Evolutionary conservation across 164 flowering plant genomes (phyloP), one percentile per base, ranked within the genome.

Genomic region (Magnolia kwangsiensis): DNA sequence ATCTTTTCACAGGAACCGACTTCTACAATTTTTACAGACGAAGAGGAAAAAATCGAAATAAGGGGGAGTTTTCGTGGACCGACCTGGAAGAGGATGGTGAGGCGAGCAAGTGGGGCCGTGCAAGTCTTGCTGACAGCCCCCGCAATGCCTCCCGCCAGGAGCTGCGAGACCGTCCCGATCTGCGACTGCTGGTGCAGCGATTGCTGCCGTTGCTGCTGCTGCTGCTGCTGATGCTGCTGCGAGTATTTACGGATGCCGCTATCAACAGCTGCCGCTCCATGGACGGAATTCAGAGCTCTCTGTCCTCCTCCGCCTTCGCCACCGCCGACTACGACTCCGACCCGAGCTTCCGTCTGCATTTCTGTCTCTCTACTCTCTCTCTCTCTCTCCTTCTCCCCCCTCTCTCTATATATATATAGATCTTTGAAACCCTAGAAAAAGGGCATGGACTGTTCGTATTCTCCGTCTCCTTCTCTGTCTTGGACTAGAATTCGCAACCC

Each of bases 41-140:
- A 11, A 7, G 18, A 4, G 61, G 18, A 23, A 8, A 1, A 51
- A 50, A 68, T 29, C 71, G 13, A 29, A 68, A 18, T 24, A 31
- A 68, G 37, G 16, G n/a, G 14, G 16, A 2, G 19, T 29, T 11
- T 67, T 27, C 19, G 18, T 5, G 2, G 19, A 63, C 65, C 67
- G 16, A 96, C 98, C 98, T 96, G 99, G 80, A 96, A 92, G 23
- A 96, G 93, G 67, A 96, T 96, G 19, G 99, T 96, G 76, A 96
- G 94, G 67, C 99, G 92, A 58, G 98, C 95, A 3, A 96, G 92
- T 11, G 99, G 99, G 0, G 98, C 98, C 19, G 99, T 96, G 72
- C 98, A 94, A 50, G 99, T 94, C 84, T 96, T 96, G 81, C 99
- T 90, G 69, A 96, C 91, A 51, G 99, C 99, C n/a, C 99, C 99